Base-by-base conservation (phyloP, 345 rosid species). In the Brassica rapa region DNA sequence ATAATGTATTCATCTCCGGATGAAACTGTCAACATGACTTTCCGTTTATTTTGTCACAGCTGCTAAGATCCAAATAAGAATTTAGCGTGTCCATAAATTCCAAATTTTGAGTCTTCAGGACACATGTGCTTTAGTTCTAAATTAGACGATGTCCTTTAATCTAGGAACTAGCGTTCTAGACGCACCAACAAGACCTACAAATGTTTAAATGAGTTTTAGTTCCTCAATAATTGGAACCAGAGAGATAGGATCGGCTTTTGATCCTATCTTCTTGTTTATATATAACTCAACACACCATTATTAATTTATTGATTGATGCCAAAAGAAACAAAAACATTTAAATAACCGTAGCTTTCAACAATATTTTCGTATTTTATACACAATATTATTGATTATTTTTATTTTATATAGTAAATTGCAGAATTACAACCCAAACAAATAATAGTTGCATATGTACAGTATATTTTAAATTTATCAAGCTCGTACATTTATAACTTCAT, bases 221-320 rank as follows among this genome's bases (percentile, higher is more conserved):
- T 80, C 80, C 83, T 75, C 76, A 75, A 80, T 80, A 63, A 80
- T 80, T 80, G 80, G 76, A 75, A 75, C 80, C 80, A 80, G 65
- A 64, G 76, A 75, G 83, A 80, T 80, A 75, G 83, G 83, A 46
- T 70, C 76, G 77, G 35, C 46, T 75, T 70, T 80, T 75, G 80
- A 70, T 80, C 80, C 32, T 75, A 75, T 80, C 80, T 43, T 80
- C 76, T 80, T 30, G 63, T 43, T 80, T 32, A 64, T 57, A 75
- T 70, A 29, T 70, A 80, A 30, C n/a, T 63, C 76, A 70, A 75
- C 64, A 56, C 12, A 11, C 76, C 71, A 75, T 74, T 68, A 75
- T 56, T 80, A 62, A 61, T 61, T 69, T 68, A 75, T 56, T 80
- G 68, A 61, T 61, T 69, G 69, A 68, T 11, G 8, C 11, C 32